Percentiles rank a stretch among this genome's conserved stretches.
phyloP scores from a whole-genome alignment of 805 yeast genomes.

The Starmera quercuum region DNA sequence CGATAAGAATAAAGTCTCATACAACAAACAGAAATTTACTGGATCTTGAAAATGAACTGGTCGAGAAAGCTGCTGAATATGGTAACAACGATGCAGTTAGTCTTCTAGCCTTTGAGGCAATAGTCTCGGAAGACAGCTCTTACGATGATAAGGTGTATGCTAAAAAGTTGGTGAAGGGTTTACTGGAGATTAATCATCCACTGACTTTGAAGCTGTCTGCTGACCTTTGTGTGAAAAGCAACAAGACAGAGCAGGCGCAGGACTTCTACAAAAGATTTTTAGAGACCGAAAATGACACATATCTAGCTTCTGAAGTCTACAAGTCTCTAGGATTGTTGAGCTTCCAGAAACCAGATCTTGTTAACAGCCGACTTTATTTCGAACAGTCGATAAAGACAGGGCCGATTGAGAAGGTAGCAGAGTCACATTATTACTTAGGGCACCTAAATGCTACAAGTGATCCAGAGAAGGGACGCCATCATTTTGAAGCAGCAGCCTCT shows the following conservation, averaged over 20 bases:
- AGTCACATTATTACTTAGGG: constrained; percentile 73
- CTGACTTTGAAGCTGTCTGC: constrained; percentile 72
- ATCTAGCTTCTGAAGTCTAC: constrained; percentile 65
- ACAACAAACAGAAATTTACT: constrained; percentile 48
- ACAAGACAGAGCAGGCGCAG: constrained; percentile 45
- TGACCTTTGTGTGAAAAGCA: constrained; percentile 54
- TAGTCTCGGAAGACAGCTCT: constrained; percentile 30
- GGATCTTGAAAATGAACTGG: constrained; percentile 58
- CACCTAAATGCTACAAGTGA: constrained; percentile 58
- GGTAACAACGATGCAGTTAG: constrained; percentile 81
- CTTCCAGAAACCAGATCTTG: constrained; percentile 46
- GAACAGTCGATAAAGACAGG: constrained; percentile 55
- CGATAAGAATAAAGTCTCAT: constrained; percentile 53
- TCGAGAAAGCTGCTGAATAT: constrained; percentile 78
- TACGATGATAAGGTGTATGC: constrained; percentile 61
- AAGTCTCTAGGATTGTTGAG: constrained; percentile 55
- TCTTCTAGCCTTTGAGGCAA: constrained; percentile 59
- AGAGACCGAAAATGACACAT: constrained; percentile 47
- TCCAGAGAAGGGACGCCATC: constrained; percentile 57
- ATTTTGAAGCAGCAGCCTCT: constrained; percentile 69
- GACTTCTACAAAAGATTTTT: constrained; percentile 52
- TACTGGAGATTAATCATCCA: constrained; percentile 60
- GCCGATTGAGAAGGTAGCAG: constrained; percentile 56
- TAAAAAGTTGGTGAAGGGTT: constrained; percentile 44
- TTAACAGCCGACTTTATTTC: constrained; percentile 48